These are phyloP conservation scores for Aspergillus proliferans DNA, from an alignment of 2,329 filamentous ascomycete genomes.

Conservation along the genomic window DNA sequence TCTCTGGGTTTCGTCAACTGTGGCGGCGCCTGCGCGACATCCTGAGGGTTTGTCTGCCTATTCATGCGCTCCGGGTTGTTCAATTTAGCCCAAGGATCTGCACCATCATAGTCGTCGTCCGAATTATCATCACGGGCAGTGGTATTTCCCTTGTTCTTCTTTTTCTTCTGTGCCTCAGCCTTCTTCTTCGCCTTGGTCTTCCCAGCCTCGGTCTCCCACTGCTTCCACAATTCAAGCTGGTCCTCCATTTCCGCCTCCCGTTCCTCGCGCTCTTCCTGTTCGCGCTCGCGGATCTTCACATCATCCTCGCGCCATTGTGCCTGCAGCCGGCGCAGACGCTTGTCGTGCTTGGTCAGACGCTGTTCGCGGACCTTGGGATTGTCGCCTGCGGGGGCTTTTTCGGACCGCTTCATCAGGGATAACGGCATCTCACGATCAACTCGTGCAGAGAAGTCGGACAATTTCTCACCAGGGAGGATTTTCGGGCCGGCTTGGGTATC, in stretches of 20 bases:
- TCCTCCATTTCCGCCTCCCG: slow-evolving; percentile 57
- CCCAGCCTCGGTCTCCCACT: slow-evolving; percentile 52
- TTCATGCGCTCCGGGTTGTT: slow-evolving; percentile 49
- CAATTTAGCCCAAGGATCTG: slow-evolving; percentile 73
- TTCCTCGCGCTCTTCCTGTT: slow-evolving; percentile 69
- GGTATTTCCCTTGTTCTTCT: slow-evolving; percentile 32
- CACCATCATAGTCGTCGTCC: slow-evolving; percentile 46
- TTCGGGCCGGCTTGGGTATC: slow-evolving; percentile 44
- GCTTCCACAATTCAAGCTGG: slow-evolving; percentile 57
- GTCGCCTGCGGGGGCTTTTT: slow-evolving; percentile 15
- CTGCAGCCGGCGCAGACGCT: slow-evolving; percentile 61
- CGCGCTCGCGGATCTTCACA: slow-evolving; percentile 58
- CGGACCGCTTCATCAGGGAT: slow-evolving; percentile 59
- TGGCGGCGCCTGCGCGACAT: slow-evolving; percentile 69
- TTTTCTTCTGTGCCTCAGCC: slow-evolving; percentile 36
- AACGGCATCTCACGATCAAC: slow-evolving; percentile 82
- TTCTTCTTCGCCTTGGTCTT: slow-evolving; percentile 47
- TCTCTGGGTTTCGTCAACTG: slow-evolving; percentile 58
- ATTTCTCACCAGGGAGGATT: slow-evolving; percentile 75
- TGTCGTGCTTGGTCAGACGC: slow-evolving; percentile 74
- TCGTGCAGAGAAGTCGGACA: slow-evolving; percentile 73
- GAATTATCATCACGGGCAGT: slow-evolving; percentile 47
- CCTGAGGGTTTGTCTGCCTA: slow-evolving; percentile 33
- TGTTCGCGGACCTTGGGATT: slow-evolving; percentile 43
- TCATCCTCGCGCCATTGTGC: slow-evolving; percentile 53